phyloP scores from a whole-genome alignment of 768 basidiomycete species.

The Lentinula aciculospora region DNA sequence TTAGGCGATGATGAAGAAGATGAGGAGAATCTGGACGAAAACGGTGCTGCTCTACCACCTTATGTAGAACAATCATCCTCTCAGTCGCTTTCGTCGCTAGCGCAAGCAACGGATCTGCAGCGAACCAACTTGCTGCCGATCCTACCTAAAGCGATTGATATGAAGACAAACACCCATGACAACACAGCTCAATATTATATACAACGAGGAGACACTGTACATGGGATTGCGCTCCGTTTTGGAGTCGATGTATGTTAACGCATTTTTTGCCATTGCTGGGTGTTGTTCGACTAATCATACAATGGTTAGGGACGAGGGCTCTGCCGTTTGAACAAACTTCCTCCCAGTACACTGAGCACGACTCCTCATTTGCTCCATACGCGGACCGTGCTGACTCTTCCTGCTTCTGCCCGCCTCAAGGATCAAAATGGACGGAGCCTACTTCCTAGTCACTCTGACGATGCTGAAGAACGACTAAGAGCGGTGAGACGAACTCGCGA shows the following conservation, averaged over 20 bases:
- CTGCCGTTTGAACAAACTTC: slow-evolving; percentile 63
- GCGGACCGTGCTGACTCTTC: slow-evolving; percentile 49
- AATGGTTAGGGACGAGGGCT: slow-evolving; percentile 46
- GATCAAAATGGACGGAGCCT: not conserved
- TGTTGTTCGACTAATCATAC: not conserved
- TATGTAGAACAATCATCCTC: not conserved
- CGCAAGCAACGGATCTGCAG: not conserved
- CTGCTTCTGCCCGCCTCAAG: slow-evolving; percentile 25
- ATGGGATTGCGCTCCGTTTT: slow-evolving; percentile 58
- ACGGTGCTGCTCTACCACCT: slow-evolving; percentile 4
- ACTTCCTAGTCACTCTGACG: slow-evolving; percentile 17
- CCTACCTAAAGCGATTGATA: slow-evolving; percentile 5
- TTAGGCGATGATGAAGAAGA: slow-evolving; percentile 62
- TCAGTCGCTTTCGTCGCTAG: not conserved
- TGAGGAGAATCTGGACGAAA: slow-evolving; percentile 25
- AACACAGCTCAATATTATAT: slow-evolving; percentile 45
- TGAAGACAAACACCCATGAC: not conserved
- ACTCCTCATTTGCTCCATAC: slow-evolving; percentile 76
- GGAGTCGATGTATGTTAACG: slow-evolving; percentile 49
- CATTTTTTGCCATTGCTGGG: not conserved
- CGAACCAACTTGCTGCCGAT: not conserved
- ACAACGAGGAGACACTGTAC: slow-evolving; percentile 50
- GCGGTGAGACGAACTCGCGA: slow-evolving; percentile 42
- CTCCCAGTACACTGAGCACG: slow-evolving; percentile 56
- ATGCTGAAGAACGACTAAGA: slow-evolving; percentile 26